Evolutionary conservation across 208 protist genomes (phyloP), one percentile per base, ranked within the genome.

Genomic region (Naegleria lovaniensis): DNA sequence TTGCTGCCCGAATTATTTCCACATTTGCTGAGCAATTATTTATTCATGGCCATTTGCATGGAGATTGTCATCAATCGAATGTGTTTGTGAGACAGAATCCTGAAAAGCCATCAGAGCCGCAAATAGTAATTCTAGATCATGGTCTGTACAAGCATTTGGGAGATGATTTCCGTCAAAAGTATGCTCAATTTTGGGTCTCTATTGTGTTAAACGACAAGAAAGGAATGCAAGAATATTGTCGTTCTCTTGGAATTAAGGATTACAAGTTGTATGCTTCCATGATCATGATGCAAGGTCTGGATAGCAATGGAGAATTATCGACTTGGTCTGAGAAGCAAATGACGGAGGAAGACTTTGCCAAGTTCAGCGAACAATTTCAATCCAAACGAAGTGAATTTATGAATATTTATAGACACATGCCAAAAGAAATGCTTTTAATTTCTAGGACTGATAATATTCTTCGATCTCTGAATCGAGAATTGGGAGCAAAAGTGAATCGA

Each of bases 21-120:
- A 25, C n/a, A 5, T 85, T 43, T 43, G 79, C 79, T 25, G 79
- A 39, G 79, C 38, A 43, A 43, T 22, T 33, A 13, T 85, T 85
- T 19, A 16, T 93, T 1, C 89, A 92, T 86, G 94, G 94, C 33
- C 95, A 92, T 76, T 41, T 96, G 1, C 95, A 96, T 79, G 83
- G 59, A 39, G 93, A 94, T 55, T 36, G 83, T 15, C 94, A 95
- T 83, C 92, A 90, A 9, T 92, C 92, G 15, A 95, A 95, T 79
- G 79, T 43, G 2, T n/a, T 43, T 15, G 38, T 43, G 6, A 43
- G 36, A 29, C n/a, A 85, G 43, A 85, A 85, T 29, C 79, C 38
- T 16, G 43, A 85, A 16, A 85, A 85, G 7, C 38, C 38, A 43
- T 43, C n/a, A 33, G 36, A 85, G 36, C 22, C n/a, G 19, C n/a